Conservation (phyloP, 2,329 filamentous ascomycete species). For the Emmonsia crescens region DNA sequence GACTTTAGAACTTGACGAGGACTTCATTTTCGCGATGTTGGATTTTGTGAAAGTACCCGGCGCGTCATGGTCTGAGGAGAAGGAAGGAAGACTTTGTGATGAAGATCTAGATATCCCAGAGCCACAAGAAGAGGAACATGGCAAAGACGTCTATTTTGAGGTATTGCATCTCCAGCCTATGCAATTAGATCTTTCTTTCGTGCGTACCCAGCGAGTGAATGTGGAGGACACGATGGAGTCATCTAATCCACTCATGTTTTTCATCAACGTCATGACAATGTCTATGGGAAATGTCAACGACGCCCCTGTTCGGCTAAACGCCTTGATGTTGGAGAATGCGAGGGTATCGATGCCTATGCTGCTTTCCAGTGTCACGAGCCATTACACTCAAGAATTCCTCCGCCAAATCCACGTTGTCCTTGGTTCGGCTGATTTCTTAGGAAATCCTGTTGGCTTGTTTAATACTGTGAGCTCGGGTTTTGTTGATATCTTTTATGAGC, state of each 20-base stretch:
- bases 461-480: constrained; percentile 97
- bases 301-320: constrained; percentile 85
- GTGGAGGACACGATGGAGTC: constrained; percentile 88
- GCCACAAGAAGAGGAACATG: constrained; percentile 69
- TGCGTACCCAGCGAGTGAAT: constrained; percentile 91
- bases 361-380: constrained; percentile 74
- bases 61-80: constrained; percentile 72
- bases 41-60: constrained; percentile 92
- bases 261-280: constrained; percentile 98
- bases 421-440: constrained; percentile 92
- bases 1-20: constrained; percentile 94
- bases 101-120: constrained; percentile 86
- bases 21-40: constrained; percentile 91
- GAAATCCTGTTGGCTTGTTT: constrained; percentile 94
- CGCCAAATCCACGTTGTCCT: constrained; percentile 96
- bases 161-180: constrained; percentile 94
- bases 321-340: constrained; percentile 88
- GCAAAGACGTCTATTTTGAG: constrained; percentile 96
- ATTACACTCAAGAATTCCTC: constrained; percentile 93
- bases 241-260: constrained; percentile 93
- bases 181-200: constrained; percentile 94
- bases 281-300: constrained; percentile 98
- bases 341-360: constrained; percentile 78
- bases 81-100: constrained; percentile 78
- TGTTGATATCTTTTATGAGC: constrained; percentile 97